Base-by-base conservation (phyloP, 2,329 filamentous ascomycete species). In the Parasarocladium wereldwijsianum region DNA sequence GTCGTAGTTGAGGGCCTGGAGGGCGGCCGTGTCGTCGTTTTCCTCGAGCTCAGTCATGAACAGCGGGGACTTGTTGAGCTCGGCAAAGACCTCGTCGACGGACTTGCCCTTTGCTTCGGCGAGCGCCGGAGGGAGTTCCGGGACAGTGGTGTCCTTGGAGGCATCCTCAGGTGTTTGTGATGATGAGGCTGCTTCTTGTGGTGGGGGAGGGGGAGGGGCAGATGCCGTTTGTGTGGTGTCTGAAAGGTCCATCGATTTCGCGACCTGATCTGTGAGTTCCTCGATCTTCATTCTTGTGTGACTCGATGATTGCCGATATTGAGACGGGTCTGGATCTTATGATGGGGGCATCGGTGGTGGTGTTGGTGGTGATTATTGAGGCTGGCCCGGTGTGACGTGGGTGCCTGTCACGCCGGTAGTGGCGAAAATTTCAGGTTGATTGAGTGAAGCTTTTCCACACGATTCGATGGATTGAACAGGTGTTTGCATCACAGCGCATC, bases 11-110 rank as follows among this genome's bases (percentile, higher is more conserved):
- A 98, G 62, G 1, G 90, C 87, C 48, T 82, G 79, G 36, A 98
- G 65, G 1, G 90, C 92, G 43, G 92, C 85, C 1, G 93, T 63
- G 41, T 81, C 75, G 37, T 78, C 64, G 46, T 93, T 93, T 9
- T 32, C 31, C 43, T 82, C 82, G 19, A 94, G 65, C 41, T 82
- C 76, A 17, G 85, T 96, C 90, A 98, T 98, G 64, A 98, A 98
- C 21, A 98, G 67, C 6, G 90, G 90, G 18, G 62, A 68, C 47
- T 62, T 62, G 49, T 70, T 70, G 24, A 74, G 53, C 28, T 73
- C 68, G 8, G 61, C 62, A 33, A 65, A 50, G 19, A 72, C 60
- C 42, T 73, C 66, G 21, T 69, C 66, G 3, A 64, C 53, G 4
- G 66, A 63, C 51, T 63, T 66, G 41, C 57, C 45, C 15, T 43